phyloP scores from a whole-genome alignment of 2,329 filamentous ascomycete species.

The Pseudogymnoascus sp. region DNA sequence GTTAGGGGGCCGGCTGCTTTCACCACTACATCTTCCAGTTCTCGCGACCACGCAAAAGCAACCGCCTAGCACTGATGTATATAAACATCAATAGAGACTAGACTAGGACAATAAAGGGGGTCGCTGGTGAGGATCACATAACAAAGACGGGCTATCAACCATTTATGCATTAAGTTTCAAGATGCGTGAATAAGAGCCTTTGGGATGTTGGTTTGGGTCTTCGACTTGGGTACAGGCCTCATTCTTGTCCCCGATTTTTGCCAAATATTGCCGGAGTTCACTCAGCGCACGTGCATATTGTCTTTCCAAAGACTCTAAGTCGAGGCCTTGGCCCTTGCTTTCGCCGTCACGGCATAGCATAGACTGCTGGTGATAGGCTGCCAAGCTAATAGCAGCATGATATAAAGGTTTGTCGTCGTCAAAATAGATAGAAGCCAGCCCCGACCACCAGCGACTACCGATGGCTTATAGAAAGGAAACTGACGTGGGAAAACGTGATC shows the following conservation, averaged over 20 bases:
- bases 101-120: too few relatives aligned
- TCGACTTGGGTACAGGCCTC: slow-evolving; percentile 43
- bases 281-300: slow-evolving; percentile 33
- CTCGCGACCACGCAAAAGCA: too few relatives aligned
- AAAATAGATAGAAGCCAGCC: slow-evolving; percentile 52
- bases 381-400: slow-evolving; percentile 45
- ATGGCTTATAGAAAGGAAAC: slow-evolving; percentile 52
- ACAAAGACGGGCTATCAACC: too few relatives aligned
- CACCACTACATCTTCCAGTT: too few relatives aligned
- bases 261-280: slow-evolving; percentile 24
- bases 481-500: slow-evolving; percentile 54
- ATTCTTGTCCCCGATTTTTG: slow-evolving; percentile 30
- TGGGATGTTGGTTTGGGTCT: too few relatives aligned
- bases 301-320: neutral
- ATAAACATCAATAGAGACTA: too few relatives aligned
- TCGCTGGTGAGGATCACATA: too few relatives aligned
- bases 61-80: too few relatives aligned
- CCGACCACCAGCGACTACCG: slow-evolving; percentile 43
- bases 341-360: slow-evolving; percentile 31
- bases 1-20: too few relatives aligned
- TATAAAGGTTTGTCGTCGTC: slow-evolving; percentile 46
- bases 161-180: too few relatives aligned
- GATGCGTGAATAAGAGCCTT: too few relatives aligned
- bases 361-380: slow-evolving; percentile 46
- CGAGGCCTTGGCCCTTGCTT: slow-evolving; percentile 8